Conservation (phyloP, 2,329 filamentous ascomycete species). For the Fusarium dlaminii region DNA sequence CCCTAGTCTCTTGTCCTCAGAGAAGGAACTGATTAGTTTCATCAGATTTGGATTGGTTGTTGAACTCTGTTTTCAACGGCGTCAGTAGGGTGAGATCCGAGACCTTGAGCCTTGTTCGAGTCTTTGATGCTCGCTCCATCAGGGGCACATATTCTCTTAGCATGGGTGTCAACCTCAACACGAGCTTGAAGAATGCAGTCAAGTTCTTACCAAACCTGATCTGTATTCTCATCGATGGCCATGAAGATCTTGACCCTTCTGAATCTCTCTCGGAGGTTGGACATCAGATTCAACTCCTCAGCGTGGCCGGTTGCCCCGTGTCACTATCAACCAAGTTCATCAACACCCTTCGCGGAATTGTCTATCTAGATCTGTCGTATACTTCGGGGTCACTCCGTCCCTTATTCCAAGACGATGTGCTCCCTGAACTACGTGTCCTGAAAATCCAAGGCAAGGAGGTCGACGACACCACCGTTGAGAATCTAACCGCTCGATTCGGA, state of each 20-base stretch:
- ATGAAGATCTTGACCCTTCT: constrained; percentile 55
- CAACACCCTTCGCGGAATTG: constrained; percentile 50
- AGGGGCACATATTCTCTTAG: constrained; percentile 53
- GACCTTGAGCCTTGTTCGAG: constrained; percentile 56
- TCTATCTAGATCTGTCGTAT: constrained; percentile 64
- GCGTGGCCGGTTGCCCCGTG: constrained; percentile 53
- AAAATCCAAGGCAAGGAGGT: constrained; percentile 60
- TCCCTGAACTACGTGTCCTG: constrained; percentile 61
- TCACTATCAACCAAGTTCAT: constrained; percentile 56
- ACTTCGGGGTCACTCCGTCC: constrained; percentile 56
- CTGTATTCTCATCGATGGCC: constrained; percentile 60
- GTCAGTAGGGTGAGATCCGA: constrained; percentile 46
- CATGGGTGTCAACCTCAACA: constrained; percentile 47
- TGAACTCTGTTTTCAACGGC: constrained; percentile 55
- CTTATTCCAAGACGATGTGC: constrained; percentile 47
- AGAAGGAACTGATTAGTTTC: neutral
- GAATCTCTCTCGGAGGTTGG: constrained; percentile 43
- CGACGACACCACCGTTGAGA: constrained; percentile 49
- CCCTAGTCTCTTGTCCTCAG: neutral
- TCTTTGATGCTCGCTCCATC: constrained; percentile 60
- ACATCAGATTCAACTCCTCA: constrained; percentile 50
- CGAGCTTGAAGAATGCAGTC: constrained; percentile 52
- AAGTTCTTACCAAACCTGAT: constrained; percentile 55
- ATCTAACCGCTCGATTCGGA: constrained; percentile 46
- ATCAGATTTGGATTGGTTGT: constrained; percentile 61